These are phyloP conservation scores for Fusarium tuaranense DNA, from an alignment of 2,329 filamentous ascomycete species.

Conservation along the genomic window DNA sequence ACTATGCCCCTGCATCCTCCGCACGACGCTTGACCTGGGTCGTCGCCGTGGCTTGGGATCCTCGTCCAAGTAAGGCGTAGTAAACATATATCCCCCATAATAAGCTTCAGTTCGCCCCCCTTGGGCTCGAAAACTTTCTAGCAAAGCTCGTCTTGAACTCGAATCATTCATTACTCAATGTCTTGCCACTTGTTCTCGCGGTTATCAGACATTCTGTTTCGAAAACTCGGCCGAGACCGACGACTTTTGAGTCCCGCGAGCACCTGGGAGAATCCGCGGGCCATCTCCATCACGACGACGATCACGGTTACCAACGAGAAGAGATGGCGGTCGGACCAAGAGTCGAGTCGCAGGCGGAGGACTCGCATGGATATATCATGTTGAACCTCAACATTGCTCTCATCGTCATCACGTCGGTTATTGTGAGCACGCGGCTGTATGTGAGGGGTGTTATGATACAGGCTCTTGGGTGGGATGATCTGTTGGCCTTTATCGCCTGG, in stretches of 20 bases:
- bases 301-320: conserved; percentile 29
- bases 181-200: conserved; percentile 30
- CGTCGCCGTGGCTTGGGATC: neutral
- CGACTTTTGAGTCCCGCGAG: conserved; percentile 7
- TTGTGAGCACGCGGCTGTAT: conserved; percentile 35
- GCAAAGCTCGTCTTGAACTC: conserved; percentile 3
- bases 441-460: conserved; percentile 35
- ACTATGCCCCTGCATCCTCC: neutral
- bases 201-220: conserved; percentile 35
- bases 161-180: conserved; percentile 14
- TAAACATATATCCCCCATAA: neutral
- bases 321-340: conserved; percentile 16
- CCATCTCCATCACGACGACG: conserved; percentile 34
- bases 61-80: neutral
- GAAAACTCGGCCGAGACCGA: conserved; percentile 32
- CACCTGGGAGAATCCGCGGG: conserved; percentile 19
- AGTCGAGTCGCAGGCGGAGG: neutral
- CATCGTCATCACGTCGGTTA: conserved; percentile 32
- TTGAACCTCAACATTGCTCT: conserved; percentile 35
- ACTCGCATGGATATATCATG: conserved; percentile 21
- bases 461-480: conserved; percentile 37
- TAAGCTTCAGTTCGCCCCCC: neutral
- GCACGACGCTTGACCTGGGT: neutral
- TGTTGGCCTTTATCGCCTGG: conserved; percentile 35
- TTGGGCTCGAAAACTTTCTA: neutral